These are phyloP conservation scores for Fusarium bactridioides DNA, from an alignment of 2,329 filamentous ascomycete genomes.

Conservation along the genomic window DNA sequence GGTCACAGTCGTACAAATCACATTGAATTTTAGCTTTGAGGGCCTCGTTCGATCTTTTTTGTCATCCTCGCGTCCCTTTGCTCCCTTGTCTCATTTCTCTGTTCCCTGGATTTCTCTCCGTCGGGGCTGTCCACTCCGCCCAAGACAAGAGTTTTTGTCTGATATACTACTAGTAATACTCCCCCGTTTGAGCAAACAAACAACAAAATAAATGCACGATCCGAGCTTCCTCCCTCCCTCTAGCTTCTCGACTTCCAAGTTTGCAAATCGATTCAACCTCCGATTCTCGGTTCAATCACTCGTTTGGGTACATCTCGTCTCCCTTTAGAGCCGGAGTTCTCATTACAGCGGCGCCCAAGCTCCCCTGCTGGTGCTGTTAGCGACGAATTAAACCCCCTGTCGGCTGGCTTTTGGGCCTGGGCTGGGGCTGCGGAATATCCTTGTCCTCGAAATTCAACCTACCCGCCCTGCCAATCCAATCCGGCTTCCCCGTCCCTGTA, in stretches of 20 bases:
- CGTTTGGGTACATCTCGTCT: conserved; percentile 16
- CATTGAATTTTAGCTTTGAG: conserved; percentile 1
- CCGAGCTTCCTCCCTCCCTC: conserved; percentile 1
- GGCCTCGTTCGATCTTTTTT: conserved; percentile 28
- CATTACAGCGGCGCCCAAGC: conserved; percentile 32
- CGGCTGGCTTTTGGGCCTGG: conserved; percentile 19
- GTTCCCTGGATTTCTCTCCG: conserved; percentile 15
- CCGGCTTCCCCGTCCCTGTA: conserved; percentile 38
- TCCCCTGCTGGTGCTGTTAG: conserved; percentile 19
- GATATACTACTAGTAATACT: background rate
- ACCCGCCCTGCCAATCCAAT: conserved; percentile 37
- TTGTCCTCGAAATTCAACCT: conserved; percentile 32
- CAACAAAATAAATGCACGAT: background rate
- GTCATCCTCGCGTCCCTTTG: conserved; percentile 2
- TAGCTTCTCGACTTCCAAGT: conserved; percentile 25
- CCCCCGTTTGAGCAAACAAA: conserved; percentile 4
- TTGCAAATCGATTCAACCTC: conserved; percentile 11
- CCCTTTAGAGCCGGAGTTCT: conserved; percentile 14
- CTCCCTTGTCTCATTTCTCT: conserved; percentile 27
- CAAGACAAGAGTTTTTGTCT: background rate
- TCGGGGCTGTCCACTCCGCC: conserved; percentile 9
- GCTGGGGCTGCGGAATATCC: conserved; percentile 17
- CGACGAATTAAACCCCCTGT: conserved; percentile 13
- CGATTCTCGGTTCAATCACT: conserved; percentile 27
- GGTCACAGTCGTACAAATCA: conserved; percentile 1